These are phyloP conservation scores for Cladophialophora chaetospira DNA, from an alignment of 2,329 filamentous ascomycete species.

Conservation along the genomic window DNA sequence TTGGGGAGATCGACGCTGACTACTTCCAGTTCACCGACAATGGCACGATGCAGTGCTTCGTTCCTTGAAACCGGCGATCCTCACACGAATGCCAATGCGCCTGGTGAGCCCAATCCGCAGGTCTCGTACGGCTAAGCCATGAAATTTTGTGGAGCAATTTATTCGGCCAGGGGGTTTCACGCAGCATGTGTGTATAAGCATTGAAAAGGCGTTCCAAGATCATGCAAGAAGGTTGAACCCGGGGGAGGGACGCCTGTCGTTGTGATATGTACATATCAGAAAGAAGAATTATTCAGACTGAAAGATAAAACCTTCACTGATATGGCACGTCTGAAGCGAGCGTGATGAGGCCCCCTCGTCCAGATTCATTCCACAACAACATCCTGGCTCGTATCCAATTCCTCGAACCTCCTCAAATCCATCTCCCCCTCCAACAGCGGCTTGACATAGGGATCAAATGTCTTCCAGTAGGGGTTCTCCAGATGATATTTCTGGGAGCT, in stretches of 20 bases:
- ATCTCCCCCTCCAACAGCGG: conserved; percentile 67
- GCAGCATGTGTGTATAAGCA: conserved; percentile 8
- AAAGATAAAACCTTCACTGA: not conserved
- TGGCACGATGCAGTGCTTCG: conserved; percentile 94
- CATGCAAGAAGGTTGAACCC: not conserved
- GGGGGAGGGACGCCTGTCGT: not conserved
- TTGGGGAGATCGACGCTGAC: conserved; percentile 22
- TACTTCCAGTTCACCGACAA: conserved; percentile 82
- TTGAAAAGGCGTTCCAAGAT: conserved; percentile 8
- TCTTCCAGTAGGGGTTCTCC: conserved; percentile 73
- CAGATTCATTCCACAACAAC: conserved; percentile 25
- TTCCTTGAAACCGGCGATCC: conserved; percentile 76
- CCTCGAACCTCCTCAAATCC: conserved; percentile 69
- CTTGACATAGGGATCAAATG: conserved; percentile 68
- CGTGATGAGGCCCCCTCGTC: conserved; percentile 24
- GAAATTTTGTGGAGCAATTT: not conserved
- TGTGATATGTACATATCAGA: conserved; percentile 16
- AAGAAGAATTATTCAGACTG: not conserved
- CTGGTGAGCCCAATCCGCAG: conserved; percentile 53
- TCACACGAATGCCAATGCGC: conserved; percentile 76
- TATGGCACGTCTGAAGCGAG: not conserved
- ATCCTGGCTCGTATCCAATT: conserved; percentile 57
- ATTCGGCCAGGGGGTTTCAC: not conserved
- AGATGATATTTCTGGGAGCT: conserved; percentile 64
- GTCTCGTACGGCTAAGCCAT: conserved; percentile 9